phyloP scores from a whole-genome alignment of 352 stramenopile species.

The Globisporangium echinulatum region DNA sequence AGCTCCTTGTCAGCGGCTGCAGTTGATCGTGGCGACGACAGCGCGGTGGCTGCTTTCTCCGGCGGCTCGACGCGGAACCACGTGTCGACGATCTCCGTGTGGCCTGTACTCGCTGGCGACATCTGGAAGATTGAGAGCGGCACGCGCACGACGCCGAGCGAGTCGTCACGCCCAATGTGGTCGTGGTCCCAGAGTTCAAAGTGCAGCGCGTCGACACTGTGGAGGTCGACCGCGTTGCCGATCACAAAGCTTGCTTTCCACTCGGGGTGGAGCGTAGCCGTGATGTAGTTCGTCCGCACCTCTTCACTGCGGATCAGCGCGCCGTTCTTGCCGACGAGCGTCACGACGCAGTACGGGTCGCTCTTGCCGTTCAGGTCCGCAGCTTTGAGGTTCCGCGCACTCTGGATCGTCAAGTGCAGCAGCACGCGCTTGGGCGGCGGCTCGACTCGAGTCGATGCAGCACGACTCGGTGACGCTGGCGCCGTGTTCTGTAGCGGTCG shows the following conservation, averaged over 20 bases:
- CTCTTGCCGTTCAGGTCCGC: constrained; percentile 61
- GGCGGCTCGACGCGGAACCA: constrained; percentile 64
- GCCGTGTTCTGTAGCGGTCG: constrained; percentile 31
- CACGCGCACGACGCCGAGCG: constrained; percentile 49
- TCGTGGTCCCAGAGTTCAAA: constrained; percentile 67
- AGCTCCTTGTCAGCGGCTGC: constrained; percentile 25
- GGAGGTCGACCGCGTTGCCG: constrained; percentile 44
- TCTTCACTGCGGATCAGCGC: constrained; percentile 48
- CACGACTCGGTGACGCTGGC: constrained; percentile 2
- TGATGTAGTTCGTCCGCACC: constrained; percentile 43
- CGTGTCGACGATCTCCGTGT: constrained; percentile 55
- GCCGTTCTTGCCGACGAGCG: constrained; percentile 53
- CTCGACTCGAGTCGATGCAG: constrained; percentile 4
- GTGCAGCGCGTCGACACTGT: constrained; percentile 42
- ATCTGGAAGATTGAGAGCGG: constrained; percentile 59
- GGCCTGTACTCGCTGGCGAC: constrained; percentile 43
- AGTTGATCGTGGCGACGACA: constrained; percentile 18
- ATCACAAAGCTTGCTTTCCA: constrained; percentile 53
- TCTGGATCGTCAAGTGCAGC: constrained; percentile 44
- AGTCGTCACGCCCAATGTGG: constrained; percentile 35
- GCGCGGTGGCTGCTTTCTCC: constrained; percentile 14
- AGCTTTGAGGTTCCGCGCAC: constrained; percentile 40
- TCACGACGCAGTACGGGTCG: constrained; percentile 67
- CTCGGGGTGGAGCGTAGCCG: constrained; percentile 36
- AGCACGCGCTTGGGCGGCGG: constrained; percentile 27